Conservation (phyloP, 1,284 basidiomycete genomes). For the Ganoderma multipileum region DNA sequence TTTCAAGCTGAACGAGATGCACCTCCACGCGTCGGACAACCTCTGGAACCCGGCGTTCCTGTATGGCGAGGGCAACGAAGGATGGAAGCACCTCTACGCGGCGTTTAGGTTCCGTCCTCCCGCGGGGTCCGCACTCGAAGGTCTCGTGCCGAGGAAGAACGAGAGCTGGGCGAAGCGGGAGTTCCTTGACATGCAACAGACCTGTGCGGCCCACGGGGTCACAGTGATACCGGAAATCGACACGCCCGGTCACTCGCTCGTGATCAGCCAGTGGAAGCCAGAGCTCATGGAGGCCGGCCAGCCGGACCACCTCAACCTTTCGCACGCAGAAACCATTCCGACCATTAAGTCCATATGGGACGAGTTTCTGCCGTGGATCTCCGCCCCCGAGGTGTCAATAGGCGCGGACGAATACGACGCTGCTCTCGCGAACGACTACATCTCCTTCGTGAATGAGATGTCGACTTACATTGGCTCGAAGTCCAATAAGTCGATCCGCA, state of each 20-base stretch:
- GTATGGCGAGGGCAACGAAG: slow-evolving; percentile 34
- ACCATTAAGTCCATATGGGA: slow-evolving; percentile 41
- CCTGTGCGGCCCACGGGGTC: slow-evolving; percentile 34
- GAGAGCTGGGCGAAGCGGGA: slow-evolving; percentile 40
- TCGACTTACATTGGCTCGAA: slow-evolving; percentile 33
- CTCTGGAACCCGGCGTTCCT: slow-evolving; percentile 38
- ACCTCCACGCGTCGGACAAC: slow-evolving; percentile 41
- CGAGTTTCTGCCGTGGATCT: slow-evolving; percentile 45
- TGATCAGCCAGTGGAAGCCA: slow-evolving; percentile 49
- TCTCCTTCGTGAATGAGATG: slow-evolving; percentile 44
- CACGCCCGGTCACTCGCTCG: slow-evolving; percentile 46
- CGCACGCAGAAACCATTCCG: slow-evolving; percentile 40
- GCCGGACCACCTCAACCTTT: slow-evolving; percentile 44
- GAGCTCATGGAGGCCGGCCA: slow-evolving; percentile 41
- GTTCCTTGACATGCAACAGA: slow-evolving; percentile 32
- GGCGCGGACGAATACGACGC: slow-evolving; percentile 45
- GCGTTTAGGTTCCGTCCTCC: slow-evolving; percentile 45
- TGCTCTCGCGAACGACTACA: slow-evolving; percentile 42
- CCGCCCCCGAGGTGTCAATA: slow-evolving; percentile 39
- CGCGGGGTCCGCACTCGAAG: slow-evolving; percentile 38
- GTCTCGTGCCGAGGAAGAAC: slow-evolving; percentile 42
- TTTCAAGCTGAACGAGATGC: slow-evolving; percentile 47
- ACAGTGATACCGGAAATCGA: slow-evolving; percentile 47
- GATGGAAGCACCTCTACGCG: slow-evolving; percentile 42
- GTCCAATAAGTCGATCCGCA: slow-evolving; percentile 39